Conservation (phyloP, 1,284 basidiomycete genomes). For the Coniophora puteana region DNA sequence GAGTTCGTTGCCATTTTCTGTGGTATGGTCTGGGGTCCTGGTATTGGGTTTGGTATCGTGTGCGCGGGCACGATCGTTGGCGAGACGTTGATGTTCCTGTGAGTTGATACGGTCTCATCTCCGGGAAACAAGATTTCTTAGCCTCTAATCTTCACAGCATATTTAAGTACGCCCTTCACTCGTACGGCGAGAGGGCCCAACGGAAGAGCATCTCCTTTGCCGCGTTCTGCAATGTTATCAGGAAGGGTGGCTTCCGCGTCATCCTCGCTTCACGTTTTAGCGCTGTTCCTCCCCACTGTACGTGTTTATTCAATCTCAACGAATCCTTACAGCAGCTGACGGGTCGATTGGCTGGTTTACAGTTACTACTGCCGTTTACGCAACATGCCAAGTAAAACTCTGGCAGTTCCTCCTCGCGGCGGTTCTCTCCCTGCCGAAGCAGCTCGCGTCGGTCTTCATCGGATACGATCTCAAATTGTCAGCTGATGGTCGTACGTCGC, state of each 20-base stretch:
- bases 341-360: background rate
- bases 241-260: slow-evolving; percentile 57
- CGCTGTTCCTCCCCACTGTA: slow-evolving; percentile 53
- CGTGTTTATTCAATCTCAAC: slow-evolving; percentile 11
- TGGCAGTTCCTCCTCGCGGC: slow-evolving; percentile 50
- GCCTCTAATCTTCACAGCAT: slow-evolving; percentile 21
- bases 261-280: slow-evolving; percentile 52
- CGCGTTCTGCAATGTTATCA: slow-evolving; percentile 51
- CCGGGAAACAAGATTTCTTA: slow-evolving; percentile 6
- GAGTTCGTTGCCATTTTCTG: slow-evolving; percentile 45
- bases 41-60: slow-evolving; percentile 37
- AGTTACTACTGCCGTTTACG: slow-evolving; percentile 54
- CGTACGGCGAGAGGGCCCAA: slow-evolving; percentile 49
- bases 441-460: slow-evolving; percentile 50
- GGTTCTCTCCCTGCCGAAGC: slow-evolving; percentile 54
- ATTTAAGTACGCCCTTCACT: slow-evolving; percentile 39
- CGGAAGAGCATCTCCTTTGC: slow-evolving; percentile 51
- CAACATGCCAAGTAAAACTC: slow-evolving; percentile 55
- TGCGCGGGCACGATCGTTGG: slow-evolving; percentile 38
- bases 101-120: slow-evolving; percentile 12
- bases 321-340: background rate
- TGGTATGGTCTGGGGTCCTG: slow-evolving; percentile 40
- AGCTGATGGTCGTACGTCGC: no score
- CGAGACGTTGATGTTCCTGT: slow-evolving; percentile 43
- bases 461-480: no score